Base-by-base conservation (phyloP, 176 grass and related monocot genomes). In the maize (Zea mays) region DNA sequence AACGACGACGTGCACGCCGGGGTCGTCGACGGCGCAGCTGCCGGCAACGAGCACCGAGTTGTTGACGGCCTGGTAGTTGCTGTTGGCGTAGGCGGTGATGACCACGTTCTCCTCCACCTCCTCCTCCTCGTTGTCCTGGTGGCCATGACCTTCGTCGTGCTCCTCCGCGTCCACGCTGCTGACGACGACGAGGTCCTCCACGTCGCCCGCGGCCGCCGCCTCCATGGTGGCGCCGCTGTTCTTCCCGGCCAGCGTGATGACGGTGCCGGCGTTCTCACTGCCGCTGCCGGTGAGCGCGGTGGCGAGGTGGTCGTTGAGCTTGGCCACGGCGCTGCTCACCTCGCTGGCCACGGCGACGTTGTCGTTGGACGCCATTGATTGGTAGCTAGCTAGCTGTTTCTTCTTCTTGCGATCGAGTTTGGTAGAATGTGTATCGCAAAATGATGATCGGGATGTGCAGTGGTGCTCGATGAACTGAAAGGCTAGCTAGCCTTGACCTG, bases 31-130 rank as follows among this genome's bases (percentile, higher is more conserved):
- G 40, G 60, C 54, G 71, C 73, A 93, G 77, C 78, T 95, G 69
- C 96, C 92, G 27, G 86, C 83, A 45, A 96, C 74, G 59, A 95
- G 81, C 76, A 99, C 89, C 5, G 96, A 99, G 88, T 91, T 99
- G 90, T 95, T 99, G 10, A 91, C 86, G 41, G 96, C 92, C 87
- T 99, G 96, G 88, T 96, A 95, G 83, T 95, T 99, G 89, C 90
- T 99, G 84, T 90, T 95, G 62, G 87, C 81, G 83, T 90, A 92
- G 68, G 90, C 72, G 45, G 57, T 74, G 78, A 93, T 61, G 16
- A 79, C 57, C 13, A 19, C 69, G 57, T 91, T 86, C 15, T 89
- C 88, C 0, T 78, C 81, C 21, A 61, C 17, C 0, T 54, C 65
- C 0, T 77, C 65, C 0, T 80, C 69, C 0, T 73, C 82, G 0